Conservation (phyloP, 306 rosid species). For the Lathyrus oleraceus region DNA sequence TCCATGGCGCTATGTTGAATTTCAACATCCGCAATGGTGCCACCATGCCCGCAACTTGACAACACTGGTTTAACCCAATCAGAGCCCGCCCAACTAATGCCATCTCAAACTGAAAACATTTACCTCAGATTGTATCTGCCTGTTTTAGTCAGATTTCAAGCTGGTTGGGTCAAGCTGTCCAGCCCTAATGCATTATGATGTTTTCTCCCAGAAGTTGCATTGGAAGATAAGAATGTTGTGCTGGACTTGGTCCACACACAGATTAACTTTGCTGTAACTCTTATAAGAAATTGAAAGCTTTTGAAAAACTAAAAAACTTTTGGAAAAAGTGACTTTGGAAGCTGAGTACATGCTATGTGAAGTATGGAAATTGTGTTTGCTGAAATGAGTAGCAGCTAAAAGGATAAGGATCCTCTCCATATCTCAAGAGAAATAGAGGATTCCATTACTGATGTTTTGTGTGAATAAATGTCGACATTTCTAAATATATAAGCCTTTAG, state of each 20-base stretch:
- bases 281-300: background rate
- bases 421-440: too few species aligned
- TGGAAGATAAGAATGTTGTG: background rate
- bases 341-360: background rate
- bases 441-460: too few species aligned
- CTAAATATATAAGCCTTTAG: too few species aligned
- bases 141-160: background rate
- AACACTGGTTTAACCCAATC: background rate
- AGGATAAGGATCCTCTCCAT: too few species aligned
- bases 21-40: too few species aligned
- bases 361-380: constrained; percentile 23
- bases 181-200: background rate
- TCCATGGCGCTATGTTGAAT: too few species aligned
- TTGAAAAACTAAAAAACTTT: too few species aligned
- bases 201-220: background rate
- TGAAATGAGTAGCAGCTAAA: background rate
- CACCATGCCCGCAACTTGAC: too few species aligned
- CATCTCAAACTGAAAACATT: background rate
- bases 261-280: background rate
- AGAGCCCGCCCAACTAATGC: background rate
- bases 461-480: too few species aligned
- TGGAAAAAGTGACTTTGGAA: background rate
- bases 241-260: background rate
- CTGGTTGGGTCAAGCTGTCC: background rate
- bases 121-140: background rate